phyloP scores from a whole-genome alignment of 2,329 filamentous ascomycete species.

The Calonectria hawksworthii region DNA sequence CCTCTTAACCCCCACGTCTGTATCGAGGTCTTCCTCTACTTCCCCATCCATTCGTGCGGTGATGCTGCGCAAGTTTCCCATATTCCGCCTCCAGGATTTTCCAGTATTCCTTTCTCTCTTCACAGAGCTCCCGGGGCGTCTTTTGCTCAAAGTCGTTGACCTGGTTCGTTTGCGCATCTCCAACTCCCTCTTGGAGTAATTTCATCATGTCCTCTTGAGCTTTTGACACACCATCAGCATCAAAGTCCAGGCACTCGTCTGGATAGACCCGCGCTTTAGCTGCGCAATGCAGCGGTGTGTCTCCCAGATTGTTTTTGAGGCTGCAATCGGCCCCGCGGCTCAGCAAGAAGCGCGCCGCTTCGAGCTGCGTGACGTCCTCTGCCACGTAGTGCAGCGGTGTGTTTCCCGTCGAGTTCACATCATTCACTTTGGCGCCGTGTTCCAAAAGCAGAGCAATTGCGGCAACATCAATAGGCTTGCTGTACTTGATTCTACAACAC shows the following conservation, averaged over 20 bases:
- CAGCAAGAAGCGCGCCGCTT: not conserved
- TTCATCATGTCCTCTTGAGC: not conserved
- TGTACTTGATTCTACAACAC: not conserved
- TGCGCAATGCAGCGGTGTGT: not conserved
- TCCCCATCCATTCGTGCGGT: not conserved
- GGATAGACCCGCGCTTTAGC: not conserved
- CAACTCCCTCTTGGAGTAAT: not conserved
- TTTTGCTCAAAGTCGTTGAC: not conserved
- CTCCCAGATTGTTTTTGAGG: not conserved
- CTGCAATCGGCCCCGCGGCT: not conserved
- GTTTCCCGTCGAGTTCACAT: not conserved
- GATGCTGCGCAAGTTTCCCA: not conserved
- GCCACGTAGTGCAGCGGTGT: not conserved
- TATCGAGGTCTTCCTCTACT: not conserved
- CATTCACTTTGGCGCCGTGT: not conserved
- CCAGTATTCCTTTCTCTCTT: not conserved
- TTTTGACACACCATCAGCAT: not conserved
- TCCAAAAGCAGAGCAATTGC: not conserved
- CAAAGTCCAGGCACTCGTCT: not conserved
- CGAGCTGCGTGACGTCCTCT: not conserved
- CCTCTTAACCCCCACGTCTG: not conserved
- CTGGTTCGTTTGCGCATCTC: not conserved
- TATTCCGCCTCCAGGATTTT: not conserved
- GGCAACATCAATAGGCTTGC: not conserved
- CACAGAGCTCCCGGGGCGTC: not conserved